phyloP scores from a whole-genome alignment of 176 grass and related monocot genomes.

The Triticum turgidum region DNA sequence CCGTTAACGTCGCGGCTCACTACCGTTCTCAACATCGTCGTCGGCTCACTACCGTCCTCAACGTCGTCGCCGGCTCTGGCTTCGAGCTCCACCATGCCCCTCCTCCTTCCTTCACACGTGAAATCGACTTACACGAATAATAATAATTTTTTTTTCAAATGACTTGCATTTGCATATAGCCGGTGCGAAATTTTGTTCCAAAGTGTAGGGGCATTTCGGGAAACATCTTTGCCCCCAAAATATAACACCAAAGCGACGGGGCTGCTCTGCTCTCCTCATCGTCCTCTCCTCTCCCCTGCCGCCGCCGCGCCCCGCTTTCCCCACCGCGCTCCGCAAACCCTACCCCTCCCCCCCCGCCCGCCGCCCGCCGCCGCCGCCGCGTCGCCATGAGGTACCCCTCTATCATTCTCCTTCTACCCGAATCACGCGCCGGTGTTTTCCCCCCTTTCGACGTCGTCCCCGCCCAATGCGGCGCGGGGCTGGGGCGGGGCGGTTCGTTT shows the following conservation, averaged over 20 bases:
- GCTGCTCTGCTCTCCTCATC: background rate
- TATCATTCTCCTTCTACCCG: background rate
- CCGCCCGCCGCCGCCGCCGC: background rate
- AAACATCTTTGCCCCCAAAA: no score
- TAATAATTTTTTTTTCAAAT: no score
- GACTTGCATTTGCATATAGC: no score
- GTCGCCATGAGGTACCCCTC: constrained; percentile 35
- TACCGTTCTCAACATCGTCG: no score
- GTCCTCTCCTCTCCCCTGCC: background rate
- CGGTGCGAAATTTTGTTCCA: no score
- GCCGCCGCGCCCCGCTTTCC: constrained; percentile 13
- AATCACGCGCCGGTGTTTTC: background rate
- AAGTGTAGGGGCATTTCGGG: no score
- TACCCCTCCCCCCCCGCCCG: background rate
- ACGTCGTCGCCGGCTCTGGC: no score
- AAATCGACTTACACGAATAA: no score
- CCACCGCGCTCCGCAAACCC: constrained; percentile 21
- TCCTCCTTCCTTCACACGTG: no score
- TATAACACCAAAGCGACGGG: no score
- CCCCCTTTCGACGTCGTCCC: no score
- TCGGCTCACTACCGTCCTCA: fast-evolving
- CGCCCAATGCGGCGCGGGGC: background rate
- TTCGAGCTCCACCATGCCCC: no score
- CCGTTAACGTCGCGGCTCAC: fast-evolving
- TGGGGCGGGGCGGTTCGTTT: background rate